Base-by-base conservation (phyloP, 768 basidiomycete genomes). In the Panellus pusillus region DNA sequence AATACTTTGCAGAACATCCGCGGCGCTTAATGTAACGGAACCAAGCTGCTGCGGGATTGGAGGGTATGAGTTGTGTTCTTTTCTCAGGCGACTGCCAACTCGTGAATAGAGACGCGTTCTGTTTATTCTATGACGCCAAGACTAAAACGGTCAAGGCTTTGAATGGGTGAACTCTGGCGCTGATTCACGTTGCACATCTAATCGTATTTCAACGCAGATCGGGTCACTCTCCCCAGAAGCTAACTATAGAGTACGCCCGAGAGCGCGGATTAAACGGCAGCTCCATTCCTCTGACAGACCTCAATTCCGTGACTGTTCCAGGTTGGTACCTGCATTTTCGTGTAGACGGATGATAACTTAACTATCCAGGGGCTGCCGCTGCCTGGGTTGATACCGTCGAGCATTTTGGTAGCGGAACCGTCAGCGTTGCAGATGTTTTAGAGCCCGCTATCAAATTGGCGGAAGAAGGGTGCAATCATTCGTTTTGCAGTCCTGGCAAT, bases 381-480 rank as follows among this genome's bases (percentile, higher is more conserved):
- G 93, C 93, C 14, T 98, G 96, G 95, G 76, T 91, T 15, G 97
- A 98, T 68, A 90, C 93, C 0, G 77, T 98, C 31, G 81, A 90
- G 55, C 73, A 75, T 36, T 84, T 97, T 49, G 96, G 96, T 15
- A 91, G 84, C 57, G 88, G 91, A 9, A 84, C 81, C 13, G 65
- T 82, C 13, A 70, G 74, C 38, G 61, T 78, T 42, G 80, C 79
- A 3, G 91, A 98, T 14, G 77, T 94, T 28, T 77, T 98, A 20
- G 87, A 73, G 20, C 97, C 97, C 50, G 97, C 95, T 2, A 97
- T 97, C 52, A 76, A 87, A 37, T 73, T 98, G 49, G 97, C 95
- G 7, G 91, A 96, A 67, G 87, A 92, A 70, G 93, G 97, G 93
- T 87, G 62, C 35, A 27, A 12, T 37, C 9, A 38, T 37, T 52